Percentiles rank a stretch among this genome's conserved stretches.
phyloP scores from a whole-genome alignment of 78 protist genomes.

The Monocercomonoides exilis region DNA sequence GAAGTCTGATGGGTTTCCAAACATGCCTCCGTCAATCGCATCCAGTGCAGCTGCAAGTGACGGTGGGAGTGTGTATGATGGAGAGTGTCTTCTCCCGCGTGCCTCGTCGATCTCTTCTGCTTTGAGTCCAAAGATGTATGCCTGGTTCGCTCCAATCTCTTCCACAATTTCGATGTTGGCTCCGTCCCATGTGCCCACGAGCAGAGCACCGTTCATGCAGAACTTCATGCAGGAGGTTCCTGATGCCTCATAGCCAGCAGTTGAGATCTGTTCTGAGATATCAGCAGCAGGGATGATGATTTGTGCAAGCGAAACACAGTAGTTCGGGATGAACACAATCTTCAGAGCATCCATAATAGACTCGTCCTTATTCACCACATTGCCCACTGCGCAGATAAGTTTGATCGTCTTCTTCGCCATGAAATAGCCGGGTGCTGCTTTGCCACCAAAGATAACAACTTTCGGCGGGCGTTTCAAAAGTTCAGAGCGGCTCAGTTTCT shows the following conservation, averaged over 20 bases:
- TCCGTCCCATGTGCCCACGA: slow-evolving; percentile 88
- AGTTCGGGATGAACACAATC: slow-evolving; percentile 84
- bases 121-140: slow-evolving; percentile 60
- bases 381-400: slow-evolving; percentile 67
- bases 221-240: slow-evolving; percentile 91
- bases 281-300: slow-evolving; percentile 84
- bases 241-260: slow-evolving; percentile 88
- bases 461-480: slow-evolving; percentile 43
- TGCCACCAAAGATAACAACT: slow-evolving; percentile 77
- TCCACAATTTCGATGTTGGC: slow-evolving; percentile 83
- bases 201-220: slow-evolving; percentile 75
- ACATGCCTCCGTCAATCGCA: slow-evolving; percentile 50
- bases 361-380: slow-evolving; percentile 75
- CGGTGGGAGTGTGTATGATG: slow-evolving; percentile 36
- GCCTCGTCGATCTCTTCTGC: slow-evolving; percentile 20
- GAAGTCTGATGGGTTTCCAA: slow-evolving; percentile 45
- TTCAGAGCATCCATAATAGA: slow-evolving; percentile 46
- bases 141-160: slow-evolving; percentile 61
- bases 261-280: slow-evolving; percentile 80
- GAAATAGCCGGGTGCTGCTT: slow-evolving; percentile 89
- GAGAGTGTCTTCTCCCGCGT: background rate
- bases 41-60: slow-evolving; percentile 43
- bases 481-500: background rate
- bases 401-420: slow-evolving; percentile 82
- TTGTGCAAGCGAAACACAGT: slow-evolving; percentile 79